Conservation (phyloP, 192 early-diverging fungal genomes). For the Umbelopsis sp. region DNA sequence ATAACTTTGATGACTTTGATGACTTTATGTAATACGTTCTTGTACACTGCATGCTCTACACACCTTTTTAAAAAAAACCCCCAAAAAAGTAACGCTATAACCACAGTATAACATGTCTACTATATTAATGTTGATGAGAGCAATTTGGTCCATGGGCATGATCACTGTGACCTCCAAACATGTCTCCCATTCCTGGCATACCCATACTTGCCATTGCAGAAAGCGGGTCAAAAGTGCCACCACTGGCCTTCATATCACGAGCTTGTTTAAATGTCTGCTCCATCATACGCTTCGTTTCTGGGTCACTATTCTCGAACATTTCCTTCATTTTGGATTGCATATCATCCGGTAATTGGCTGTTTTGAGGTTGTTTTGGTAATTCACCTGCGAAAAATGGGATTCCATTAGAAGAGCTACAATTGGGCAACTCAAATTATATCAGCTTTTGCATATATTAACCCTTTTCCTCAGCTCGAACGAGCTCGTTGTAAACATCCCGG, state of each 20-base stretch:
- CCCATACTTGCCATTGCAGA: slow-evolving; percentile 12
- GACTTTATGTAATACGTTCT: slow-evolving; percentile 40
- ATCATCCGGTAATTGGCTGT: neutral
- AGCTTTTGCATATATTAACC: neutral
- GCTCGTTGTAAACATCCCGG: slow-evolving; percentile 19
- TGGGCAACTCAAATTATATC: no score
- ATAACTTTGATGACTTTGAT: slow-evolving; percentile 38
- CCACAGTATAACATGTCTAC: neutral
- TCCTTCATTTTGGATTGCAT: slow-evolving; percentile 18
- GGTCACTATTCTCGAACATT: slow-evolving; percentile 20
- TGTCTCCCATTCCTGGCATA: neutral
- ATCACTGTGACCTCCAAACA: neutral
- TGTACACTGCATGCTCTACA: neutral
- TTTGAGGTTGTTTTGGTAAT: neutral
- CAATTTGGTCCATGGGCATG: slow-evolving; percentile 5
- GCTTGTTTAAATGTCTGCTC: slow-evolving; percentile 12
- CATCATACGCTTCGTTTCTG: slow-evolving; percentile 25
- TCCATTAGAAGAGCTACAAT: no score
- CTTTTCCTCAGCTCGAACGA: slow-evolving; percentile 25
- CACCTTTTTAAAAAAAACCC: neutral
- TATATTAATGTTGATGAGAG: slow-evolving; percentile 1
- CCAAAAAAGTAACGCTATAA: neutral
- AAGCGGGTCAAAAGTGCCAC: slow-evolving; percentile 13
- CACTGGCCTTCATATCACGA: neutral
- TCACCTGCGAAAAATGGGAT: neutral